phyloP scores from a whole-genome alignment of 345 rosid species.

The Hypericum androsaemum region DNA sequence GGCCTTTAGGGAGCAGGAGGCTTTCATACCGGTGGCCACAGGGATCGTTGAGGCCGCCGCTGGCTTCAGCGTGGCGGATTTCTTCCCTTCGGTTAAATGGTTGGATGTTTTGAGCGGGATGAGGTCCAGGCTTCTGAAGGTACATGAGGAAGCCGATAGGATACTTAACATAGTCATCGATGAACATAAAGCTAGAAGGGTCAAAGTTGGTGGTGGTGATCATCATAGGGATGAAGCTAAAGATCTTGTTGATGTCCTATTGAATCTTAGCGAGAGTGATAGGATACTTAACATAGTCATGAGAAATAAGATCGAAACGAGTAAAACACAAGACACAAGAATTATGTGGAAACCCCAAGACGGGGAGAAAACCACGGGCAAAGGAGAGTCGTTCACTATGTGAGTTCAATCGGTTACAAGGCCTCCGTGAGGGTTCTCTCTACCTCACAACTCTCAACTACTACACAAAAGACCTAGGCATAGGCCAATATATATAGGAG shows the following conservation, averaged over 20 bases:
- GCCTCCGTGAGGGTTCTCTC: too few species aligned
- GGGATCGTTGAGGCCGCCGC: not conserved
- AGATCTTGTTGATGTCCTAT: constrained; percentile 13
- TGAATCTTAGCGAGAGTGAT: not conserved
- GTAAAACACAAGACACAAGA: too few species aligned
- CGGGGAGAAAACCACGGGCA: too few species aligned
- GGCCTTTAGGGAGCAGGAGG: not conserved
- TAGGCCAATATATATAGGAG: too few species aligned
- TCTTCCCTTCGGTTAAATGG: constrained; percentile 7
- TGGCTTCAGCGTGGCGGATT: constrained; percentile 3
- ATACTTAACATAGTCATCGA: constrained; percentile 6
- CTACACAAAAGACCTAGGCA: too few species aligned
- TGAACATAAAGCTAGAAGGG: constrained; percentile 4
- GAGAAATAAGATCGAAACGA: too few species aligned
- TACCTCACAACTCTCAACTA: too few species aligned
- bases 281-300: too few species aligned
- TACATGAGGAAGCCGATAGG: constrained; percentile 1
- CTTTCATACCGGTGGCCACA: not conserved
- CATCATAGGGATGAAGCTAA: not conserved
- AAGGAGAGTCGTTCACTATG: too few species aligned
- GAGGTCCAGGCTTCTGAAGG: not conserved
- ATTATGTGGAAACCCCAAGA: too few species aligned
- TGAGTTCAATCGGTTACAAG: too few species aligned
- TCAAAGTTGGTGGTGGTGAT: too few species aligned
- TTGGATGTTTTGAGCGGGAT: not conserved